Conservation (phyloP, 768 basidiomycete genomes). For the Tylopilus balloui region DNA sequence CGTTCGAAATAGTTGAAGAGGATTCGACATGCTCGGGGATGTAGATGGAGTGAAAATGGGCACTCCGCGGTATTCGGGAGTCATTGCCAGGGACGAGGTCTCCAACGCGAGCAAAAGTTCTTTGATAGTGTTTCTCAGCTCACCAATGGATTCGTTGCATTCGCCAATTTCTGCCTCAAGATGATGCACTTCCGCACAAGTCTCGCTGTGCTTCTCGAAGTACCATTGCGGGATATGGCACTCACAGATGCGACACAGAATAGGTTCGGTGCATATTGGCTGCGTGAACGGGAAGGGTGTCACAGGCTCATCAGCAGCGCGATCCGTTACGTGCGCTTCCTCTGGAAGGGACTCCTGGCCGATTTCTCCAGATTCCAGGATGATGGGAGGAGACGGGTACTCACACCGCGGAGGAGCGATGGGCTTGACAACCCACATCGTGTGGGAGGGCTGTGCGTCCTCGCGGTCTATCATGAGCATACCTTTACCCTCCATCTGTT, state of each 20-base stretch:
- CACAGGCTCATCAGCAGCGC: slow-evolving; percentile 40
- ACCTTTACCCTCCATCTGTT: slow-evolving; percentile 94
- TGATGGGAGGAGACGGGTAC: slow-evolving; percentile 57
- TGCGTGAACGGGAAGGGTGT: slow-evolving; percentile 74
- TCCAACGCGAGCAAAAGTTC: slow-evolving; percentile 73
- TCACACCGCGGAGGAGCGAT: slow-evolving; percentile 67
- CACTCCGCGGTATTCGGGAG: slow-evolving; percentile 84
- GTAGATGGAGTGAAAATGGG: slow-evolving; percentile 74
- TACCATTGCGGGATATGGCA: slow-evolving; percentile 97
- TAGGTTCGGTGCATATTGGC: slow-evolving; percentile 75
- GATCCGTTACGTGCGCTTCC: slow-evolving; percentile 38
- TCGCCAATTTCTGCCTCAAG: slow-evolving; percentile 93
- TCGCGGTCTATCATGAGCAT: slow-evolving; percentile 97
- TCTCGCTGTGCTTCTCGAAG: slow-evolving; percentile 99
- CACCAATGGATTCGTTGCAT: slow-evolving; percentile 88
- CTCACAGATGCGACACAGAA: slow-evolving; percentile 97
- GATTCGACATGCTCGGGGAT: slow-evolving; percentile 67
- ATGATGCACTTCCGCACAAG: slow-evolving; percentile 92
- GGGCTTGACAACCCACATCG: slow-evolving; percentile 97
- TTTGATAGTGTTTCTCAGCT: slow-evolving; percentile 81
- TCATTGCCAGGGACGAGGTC: slow-evolving; percentile 57
- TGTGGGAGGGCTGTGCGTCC: slow-evolving; percentile 83
- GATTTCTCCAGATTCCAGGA: slow-evolving; percentile 46
- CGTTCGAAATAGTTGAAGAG: slow-evolving; percentile 71
- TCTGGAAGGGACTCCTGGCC: slow-evolving; percentile 34